A percentile compares a stretch with the other conserved stretches of the same genome.
These are phyloP conservation scores for peach (Prunus persica) DNA, from an alignment of 306 rosid species.

Conservation along the genomic window Prunus_persica_NCBIv2 NC_034009.1:35575001-35575500, in stretches of 20 bases:
- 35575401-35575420: constrained; percentile 93
- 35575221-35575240: constrained; percentile 35
- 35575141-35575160: constrained; percentile 86
- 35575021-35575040: constrained; percentile 83
- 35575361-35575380: constrained; percentile 86
- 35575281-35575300: constrained; percentile 99
- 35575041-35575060: constrained; percentile 87
- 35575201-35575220: constrained; percentile 30
- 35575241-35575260: constrained; percentile 33
- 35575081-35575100: constrained; percentile 72
- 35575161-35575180: constrained; percentile 85
- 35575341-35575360: constrained; percentile 98
- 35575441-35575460: constrained; percentile 78
- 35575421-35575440: constrained; percentile 89
- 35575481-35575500: constrained; percentile 60
- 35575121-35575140: constrained; percentile 86
- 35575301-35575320: constrained; percentile 94
- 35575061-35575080: constrained; percentile 78
- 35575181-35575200: constrained; percentile 61
- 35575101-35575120: constrained; percentile 70
- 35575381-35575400: constrained; percentile 90
- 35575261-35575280: constrained; percentile 32
- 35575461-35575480: constrained; percentile 96
- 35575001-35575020: constrained; percentile 37
- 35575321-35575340: constrained; percentile 82